Evolutionary conservation across 2,329 filamentous ascomycete genomes (phyloP).

Genomic region (Penicillium sp.): DNA sequence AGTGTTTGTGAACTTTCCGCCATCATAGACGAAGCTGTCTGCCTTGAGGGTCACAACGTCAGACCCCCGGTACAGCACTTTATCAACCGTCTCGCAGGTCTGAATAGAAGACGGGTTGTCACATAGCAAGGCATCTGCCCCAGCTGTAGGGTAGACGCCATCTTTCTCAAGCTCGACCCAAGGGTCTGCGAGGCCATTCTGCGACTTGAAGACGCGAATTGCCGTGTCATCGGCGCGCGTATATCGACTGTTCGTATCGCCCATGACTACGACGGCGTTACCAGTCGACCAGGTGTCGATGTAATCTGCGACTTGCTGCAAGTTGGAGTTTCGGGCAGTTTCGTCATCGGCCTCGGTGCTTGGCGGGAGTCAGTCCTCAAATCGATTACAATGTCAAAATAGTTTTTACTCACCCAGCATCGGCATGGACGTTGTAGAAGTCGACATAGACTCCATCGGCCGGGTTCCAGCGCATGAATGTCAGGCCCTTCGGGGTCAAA

Average conservation of each 20-base stretch:
- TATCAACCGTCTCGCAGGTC: conserved; percentile 66
- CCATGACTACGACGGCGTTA: conserved; percentile 63
- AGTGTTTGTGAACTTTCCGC: conserved; percentile 58
- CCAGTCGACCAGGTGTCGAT: conserved; percentile 58
- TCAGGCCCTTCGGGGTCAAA: conserved; percentile 69
- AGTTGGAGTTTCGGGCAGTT: conserved; percentile 57
- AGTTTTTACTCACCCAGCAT: conserved; percentile 53
- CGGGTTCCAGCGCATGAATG: conserved; percentile 61
- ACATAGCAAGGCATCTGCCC: conserved; percentile 47
- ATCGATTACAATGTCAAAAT: neutral
- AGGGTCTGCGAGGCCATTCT: conserved; percentile 57
- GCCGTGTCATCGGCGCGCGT: conserved; percentile 55
- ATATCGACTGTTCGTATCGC: conserved; percentile 67
- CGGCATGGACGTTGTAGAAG: conserved; percentile 66
- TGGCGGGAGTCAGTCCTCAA: neutral
- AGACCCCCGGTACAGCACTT: conserved; percentile 51
- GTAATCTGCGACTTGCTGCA: conserved; percentile 60
- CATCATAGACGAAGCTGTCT: conserved; percentile 50
- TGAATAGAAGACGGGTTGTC: conserved; percentile 57
- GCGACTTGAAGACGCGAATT: conserved; percentile 51
- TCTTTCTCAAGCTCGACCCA: conserved; percentile 59
- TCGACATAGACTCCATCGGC: conserved; percentile 59
- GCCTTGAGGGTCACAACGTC: conserved; percentile 55
- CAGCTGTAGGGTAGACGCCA: conserved; percentile 50
- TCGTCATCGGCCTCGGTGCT: conserved; percentile 53